These are phyloP conservation scores for Hanseniaspora osmophila DNA, from an alignment of 805 yeast genomes.

Conservation along the genomic window DNA sequence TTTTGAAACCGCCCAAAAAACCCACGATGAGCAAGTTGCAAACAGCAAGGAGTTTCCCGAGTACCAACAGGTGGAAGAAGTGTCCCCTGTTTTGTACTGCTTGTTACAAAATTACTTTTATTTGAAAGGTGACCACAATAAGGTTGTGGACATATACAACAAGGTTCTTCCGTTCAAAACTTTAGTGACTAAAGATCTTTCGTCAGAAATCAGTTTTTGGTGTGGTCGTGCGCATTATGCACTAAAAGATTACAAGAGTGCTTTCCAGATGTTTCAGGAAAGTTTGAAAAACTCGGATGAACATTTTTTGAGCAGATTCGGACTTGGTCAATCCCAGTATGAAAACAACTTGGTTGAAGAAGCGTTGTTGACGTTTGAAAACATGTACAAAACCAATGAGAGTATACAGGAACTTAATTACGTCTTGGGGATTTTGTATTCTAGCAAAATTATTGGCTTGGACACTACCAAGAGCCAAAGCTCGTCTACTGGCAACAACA, in stretches of 20 bases:
- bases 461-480: background rate
- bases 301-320: constrained; percentile 60
- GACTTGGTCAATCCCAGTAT: constrained; percentile 74
- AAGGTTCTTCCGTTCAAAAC: constrained; percentile 27
- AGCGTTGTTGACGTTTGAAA: constrained; percentile 75
- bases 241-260: constrained; percentile 44
- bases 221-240: constrained; percentile 63
- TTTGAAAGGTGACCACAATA: constrained; percentile 45
- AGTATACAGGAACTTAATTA: constrained; percentile 62
- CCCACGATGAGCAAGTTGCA: constrained; percentile 14
- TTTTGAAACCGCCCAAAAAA: constrained; percentile 8
- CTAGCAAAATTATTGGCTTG: constrained; percentile 27
- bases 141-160: constrained; percentile 42
- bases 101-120: constrained; percentile 58
- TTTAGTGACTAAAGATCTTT: constrained; percentile 21
- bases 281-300: constrained; percentile 52
- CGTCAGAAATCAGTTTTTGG: constrained; percentile 69
- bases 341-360: constrained; percentile 64
- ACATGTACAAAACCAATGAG: constrained; percentile 48
- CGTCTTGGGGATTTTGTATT: constrained; percentile 62
- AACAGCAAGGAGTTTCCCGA: constrained; percentile 20
- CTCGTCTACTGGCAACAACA: constrained; percentile 1
- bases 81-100: constrained; percentile 41
- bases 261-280: constrained; percentile 60
- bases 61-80: constrained; percentile 30